Evolutionary conservation across 441 rosid genomes (phyloP), one percentile per base, ranked within the genome.

Genomic region (Lepidium campestre): DNA sequence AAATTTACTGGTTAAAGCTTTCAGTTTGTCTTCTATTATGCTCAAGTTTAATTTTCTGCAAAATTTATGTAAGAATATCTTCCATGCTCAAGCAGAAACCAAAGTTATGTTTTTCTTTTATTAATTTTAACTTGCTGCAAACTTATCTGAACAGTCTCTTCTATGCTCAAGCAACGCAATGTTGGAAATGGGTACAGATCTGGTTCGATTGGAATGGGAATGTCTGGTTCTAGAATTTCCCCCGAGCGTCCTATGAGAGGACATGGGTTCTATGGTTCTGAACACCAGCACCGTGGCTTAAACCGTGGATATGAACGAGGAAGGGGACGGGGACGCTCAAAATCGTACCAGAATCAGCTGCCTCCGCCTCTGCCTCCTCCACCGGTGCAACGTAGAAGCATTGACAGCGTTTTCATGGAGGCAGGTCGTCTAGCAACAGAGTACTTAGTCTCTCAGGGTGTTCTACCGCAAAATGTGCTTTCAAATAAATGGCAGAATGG

Each of bases 401-500:
- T 80, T 4, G 78, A 78, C 7, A 87, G 82, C 50, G 66, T 91
- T 50, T 80, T 91, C 75, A 79, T 91, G 89, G 93, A 91, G 78
- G 99, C 97, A 5, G 97, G 99, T 40, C 86, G 91, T 64, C 89
- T 94, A 62, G 99, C 97, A 1, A 86, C 90, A 1, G 97, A 94
- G 78, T 91, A 91, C 72, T 83, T 94, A 76, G 96, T 86, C 60
- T 87, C 94, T 74, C 88, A 85, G 76, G 97, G 97, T 34, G 69
- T 84, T 56, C 59, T 89, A 44, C 83, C 96, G 12, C 78, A 83
- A 9, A 79, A 71, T 68, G 81, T 74, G 73, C 84, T 91, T 44
- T 74, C 89, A 18, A 79, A 81, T 31, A 87, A 87, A 82, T 86
- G 91, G 97, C 93, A 85, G 73, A 81, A 86, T 76, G 91, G 86